phyloP scores from a whole-genome alignment of 2,329 filamentous ascomycete genomes.

The Cercospora nicotianae region DNA sequence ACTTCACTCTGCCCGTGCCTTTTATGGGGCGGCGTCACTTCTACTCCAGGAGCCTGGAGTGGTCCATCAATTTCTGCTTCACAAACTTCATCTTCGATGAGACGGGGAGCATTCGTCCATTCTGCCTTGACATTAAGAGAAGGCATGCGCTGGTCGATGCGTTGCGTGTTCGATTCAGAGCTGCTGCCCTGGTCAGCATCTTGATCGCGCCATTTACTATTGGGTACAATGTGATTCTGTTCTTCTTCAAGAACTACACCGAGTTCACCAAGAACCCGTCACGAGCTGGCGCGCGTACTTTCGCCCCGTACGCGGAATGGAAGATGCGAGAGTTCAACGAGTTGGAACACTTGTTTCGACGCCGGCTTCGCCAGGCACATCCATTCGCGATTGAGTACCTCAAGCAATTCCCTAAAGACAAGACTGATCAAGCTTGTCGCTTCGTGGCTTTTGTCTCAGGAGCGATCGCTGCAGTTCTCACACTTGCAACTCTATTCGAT shows the following conservation, averaged over 20 bases:
- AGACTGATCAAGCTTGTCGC: constrained; percentile 79
- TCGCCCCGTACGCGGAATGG: constrained; percentile 93
- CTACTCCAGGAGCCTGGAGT: constrained; percentile 86
- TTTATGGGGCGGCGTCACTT: constrained; percentile 77
- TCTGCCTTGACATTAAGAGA: constrained; percentile 82
- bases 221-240: constrained; percentile 81
- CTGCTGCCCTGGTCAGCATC: constrained; percentile 82
- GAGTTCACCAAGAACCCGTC: constrained; percentile 95
- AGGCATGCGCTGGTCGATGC: constrained; percentile 76
- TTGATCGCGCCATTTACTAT: constrained; percentile 84
- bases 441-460: constrained; percentile 87
- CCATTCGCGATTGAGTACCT: constrained; percentile 90
- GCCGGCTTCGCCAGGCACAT: constrained; percentile 89
- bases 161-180: constrained; percentile 73
- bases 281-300: constrained; percentile 81
- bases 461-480: constrained; percentile 80
- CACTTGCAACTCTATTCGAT: constrained; percentile 80
- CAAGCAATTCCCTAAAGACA: constrained; percentile 94
- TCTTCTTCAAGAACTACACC: constrained; percentile 94
- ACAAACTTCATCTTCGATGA: constrained; percentile 94
- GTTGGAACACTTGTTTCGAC: constrained; percentile 84
- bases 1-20: constrained; percentile 81
- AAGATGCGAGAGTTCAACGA: constrained; percentile 99
- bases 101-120: constrained; percentile 78
- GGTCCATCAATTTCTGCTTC: constrained; percentile 87